A percentile compares a stretch with the other conserved stretches of the same genome.
Evolutionary conservation across 441 rosid species (phyloP).

Genomic region (Gossypium gossypioides): DNA sequence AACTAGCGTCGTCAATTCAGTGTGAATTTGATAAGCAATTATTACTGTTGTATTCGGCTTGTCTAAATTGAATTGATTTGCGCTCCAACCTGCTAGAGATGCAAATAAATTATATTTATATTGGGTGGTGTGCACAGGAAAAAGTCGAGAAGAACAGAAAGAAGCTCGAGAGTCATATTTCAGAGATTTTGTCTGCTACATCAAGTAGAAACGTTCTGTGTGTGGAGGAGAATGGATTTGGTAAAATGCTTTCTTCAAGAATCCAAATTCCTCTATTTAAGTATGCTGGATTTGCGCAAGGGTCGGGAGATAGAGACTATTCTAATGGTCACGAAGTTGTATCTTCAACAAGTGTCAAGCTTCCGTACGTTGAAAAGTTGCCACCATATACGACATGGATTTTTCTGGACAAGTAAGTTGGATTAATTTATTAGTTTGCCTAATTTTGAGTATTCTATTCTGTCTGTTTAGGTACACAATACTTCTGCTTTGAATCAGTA

Average conservation of each 20-base stretch:
- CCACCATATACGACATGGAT: constrained; percentile 70
- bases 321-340: constrained; percentile 46
- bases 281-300: constrained; percentile 45
- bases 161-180: constrained; percentile 33
- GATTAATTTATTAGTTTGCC: not conserved
- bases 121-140: constrained; percentile 27
- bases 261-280: constrained; percentile 35
- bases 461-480: not conserved
- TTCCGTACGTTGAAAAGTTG: constrained; percentile 51
- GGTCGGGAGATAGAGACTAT: constrained; percentile 58
- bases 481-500: not conserved
- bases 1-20: not conserved
- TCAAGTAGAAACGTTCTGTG: constrained; percentile 18
- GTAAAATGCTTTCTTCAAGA: constrained; percentile 30
- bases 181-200: constrained; percentile 29
- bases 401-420: constrained; percentile 49
- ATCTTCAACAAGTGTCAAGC: constrained; percentile 29
- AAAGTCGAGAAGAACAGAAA: constrained; percentile 41
- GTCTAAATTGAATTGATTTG: not conserved
- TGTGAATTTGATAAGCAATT: not conserved
- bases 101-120: not conserved
- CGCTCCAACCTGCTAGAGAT: not conserved
- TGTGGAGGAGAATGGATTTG: constrained; percentile 21
- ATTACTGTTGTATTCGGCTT: not conserved
- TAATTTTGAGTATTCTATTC: not conserved